These are phyloP conservation scores for Epichloe sibirici DNA, from an alignment of 2,329 filamentous ascomycete species.

Conservation along the genomic window DNA sequence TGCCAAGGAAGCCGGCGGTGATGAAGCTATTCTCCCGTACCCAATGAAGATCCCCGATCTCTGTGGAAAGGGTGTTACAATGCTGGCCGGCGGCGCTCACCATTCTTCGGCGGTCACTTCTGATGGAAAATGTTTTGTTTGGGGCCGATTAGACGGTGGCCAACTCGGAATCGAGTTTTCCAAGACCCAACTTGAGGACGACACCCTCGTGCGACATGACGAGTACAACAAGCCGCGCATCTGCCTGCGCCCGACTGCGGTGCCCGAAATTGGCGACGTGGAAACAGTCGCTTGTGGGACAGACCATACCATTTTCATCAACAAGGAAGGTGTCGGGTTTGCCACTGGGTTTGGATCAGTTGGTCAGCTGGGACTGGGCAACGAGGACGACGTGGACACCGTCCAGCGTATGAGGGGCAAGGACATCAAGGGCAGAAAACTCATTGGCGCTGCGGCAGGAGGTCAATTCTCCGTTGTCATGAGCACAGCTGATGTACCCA, in stretches of 20 bases:
- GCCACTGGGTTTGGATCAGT: constrained; percentile 72
- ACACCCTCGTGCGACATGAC: constrained; percentile 49
- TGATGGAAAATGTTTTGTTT: constrained; percentile 45
- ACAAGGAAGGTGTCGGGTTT: constrained; percentile 57
- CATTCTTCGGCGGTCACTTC: constrained; percentile 56
- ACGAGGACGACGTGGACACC: constrained; percentile 63
- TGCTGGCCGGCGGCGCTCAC: constrained; percentile 60
- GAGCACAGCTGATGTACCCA: constrained; percentile 21
- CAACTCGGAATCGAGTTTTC: constrained; percentile 39
- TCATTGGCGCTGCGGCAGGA: constrained; percentile 73
- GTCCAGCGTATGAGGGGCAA: constrained; percentile 78
- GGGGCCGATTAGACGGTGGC: constrained; percentile 44
- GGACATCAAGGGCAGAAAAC: constrained; percentile 60
- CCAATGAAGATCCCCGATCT: constrained; percentile 57
- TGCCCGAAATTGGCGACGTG: constrained; percentile 39
- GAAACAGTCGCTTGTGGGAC: constrained; percentile 46
- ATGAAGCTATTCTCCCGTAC: constrained; percentile 56
- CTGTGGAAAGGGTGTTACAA: constrained; percentile 47
- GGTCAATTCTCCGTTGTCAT: constrained; percentile 68
- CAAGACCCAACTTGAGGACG: constrained; percentile 30
- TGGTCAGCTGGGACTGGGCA: constrained; percentile 69
- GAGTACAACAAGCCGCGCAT: constrained; percentile 45
- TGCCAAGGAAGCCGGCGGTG: constrained; percentile 37
- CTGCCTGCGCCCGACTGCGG: constrained; percentile 1
- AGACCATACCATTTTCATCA: constrained; percentile 64